A percentile compares a stretch with the other conserved stretches of the same genome.
Evolutionary conservation across 768 basidiomycete genomes (phyloP).

Genomic region (Botryobasidium botryosum): DNA sequence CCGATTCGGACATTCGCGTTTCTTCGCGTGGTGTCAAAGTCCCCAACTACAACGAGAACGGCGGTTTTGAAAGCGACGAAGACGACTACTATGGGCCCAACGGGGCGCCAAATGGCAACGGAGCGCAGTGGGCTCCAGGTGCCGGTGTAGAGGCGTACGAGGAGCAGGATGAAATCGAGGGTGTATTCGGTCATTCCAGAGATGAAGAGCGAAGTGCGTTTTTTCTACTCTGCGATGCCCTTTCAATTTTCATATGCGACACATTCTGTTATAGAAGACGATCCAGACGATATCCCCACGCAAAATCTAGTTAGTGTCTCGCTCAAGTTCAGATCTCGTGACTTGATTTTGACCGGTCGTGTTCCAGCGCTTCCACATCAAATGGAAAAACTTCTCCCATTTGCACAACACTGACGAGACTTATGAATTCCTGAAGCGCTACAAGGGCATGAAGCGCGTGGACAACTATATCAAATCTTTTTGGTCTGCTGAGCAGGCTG

Average conservation of each 20-base stretch:
- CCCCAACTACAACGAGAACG: conserved; percentile 59
- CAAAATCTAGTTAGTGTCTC: conserved; percentile 78
- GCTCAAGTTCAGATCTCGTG: too few species aligned
- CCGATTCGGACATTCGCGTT: conserved; percentile 45
- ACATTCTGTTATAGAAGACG: conserved; percentile 26
- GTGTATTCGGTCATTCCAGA: conserved; percentile 70
- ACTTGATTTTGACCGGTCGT: conserved; percentile 11
- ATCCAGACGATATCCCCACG: conserved; percentile 68
- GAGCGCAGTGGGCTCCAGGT: too few species aligned
- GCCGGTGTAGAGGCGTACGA: conserved; percentile 16
- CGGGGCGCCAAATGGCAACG: conserved; percentile 1
- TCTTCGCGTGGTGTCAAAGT: conserved; percentile 60
- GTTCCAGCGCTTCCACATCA: conserved; percentile 86
- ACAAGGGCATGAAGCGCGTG: conserved; percentile 89
- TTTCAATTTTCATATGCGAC: neutral
- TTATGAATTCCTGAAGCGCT: conserved; percentile 89
- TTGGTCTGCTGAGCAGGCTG: conserved; percentile 46
- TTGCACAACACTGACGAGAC: conserved; percentile 99
- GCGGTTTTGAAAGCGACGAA: conserved; percentile 56
- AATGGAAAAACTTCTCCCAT: conserved; percentile 98
- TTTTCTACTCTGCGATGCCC: neutral
- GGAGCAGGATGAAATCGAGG: conserved; percentile 70
- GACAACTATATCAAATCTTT: conserved; percentile 93
- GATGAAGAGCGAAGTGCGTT: conserved; percentile 49
- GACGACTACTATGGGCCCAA: conserved; percentile 31